Base-by-base conservation (phyloP, 2,329 filamentous ascomycete genomes). In the Trichoderma pleuroti region DNA sequence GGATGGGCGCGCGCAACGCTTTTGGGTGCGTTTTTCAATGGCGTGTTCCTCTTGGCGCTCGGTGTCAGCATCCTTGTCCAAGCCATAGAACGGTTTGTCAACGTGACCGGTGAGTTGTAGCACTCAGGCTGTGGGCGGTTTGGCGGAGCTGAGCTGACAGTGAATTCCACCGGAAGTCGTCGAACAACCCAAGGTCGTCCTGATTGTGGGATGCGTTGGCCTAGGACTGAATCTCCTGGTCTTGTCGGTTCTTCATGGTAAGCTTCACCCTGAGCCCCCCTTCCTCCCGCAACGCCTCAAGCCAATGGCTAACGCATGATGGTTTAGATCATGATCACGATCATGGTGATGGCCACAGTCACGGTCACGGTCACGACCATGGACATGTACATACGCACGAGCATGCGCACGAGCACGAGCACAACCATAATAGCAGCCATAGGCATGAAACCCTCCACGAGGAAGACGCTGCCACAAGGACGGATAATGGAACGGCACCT, bases 21-120 rank as follows among this genome's bases (percentile, higher is more conserved):
- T 1, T 83, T 94, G 0, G 92, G 92, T 6, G 91, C 91, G 26
- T 94, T 94, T 79, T 94, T 94, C 84, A 94, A 94, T 75, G 92
- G 92, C 16, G 89, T 90, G 1, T 92, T 94, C 71, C 84, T 94
- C 1, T 79, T 93, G 18, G 91, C 90, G 1, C 82, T 94, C 2
- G 91, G 91, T 1, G 79, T 93, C 42, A 93, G 90, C 78, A 92
- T 94, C 63, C 86, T 91, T 39, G 81, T 94, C 3, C 92, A 94
- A 76, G 90, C 91, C 0, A 85, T 94, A 64, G 91, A 94, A 79
- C 84, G 91, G 42, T 93, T 93, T 75, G 83, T 91, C 24, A 81
- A 85, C 4, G 76, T 91, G 4, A 78, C 87, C 72, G 80, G 86
- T 88, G 76, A 72, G 83, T 78, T 11, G n/a, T 36, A 64, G 10